Conservation (phyloP, 2,329 filamentous ascomycete genomes). For the Ustilaginoidea virens region DNA sequence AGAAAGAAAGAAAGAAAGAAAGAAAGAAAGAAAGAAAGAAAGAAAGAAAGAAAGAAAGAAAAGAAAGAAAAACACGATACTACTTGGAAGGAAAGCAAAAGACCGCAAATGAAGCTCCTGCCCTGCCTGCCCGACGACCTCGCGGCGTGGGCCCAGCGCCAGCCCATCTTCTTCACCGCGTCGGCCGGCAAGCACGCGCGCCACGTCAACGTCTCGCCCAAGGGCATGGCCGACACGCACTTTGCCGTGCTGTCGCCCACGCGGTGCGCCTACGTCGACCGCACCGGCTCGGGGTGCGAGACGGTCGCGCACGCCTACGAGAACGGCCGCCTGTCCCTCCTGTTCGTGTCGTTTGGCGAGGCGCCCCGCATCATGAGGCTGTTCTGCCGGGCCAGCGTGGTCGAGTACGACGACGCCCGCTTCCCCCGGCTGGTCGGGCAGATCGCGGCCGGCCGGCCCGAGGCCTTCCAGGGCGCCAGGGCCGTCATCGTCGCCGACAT, state of each 20-base stretch:
- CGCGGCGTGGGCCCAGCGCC: slow-evolving; percentile 45
- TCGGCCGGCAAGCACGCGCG: slow-evolving; percentile 51
- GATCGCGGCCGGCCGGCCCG: slow-evolving; percentile 19
- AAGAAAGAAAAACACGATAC: not conserved
- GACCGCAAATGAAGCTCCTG: slow-evolving; percentile 41
- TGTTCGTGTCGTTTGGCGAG: slow-evolving; percentile 53
- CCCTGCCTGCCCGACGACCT: slow-evolving; percentile 38
- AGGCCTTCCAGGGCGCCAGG: slow-evolving; percentile 31
- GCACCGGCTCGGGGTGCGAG: slow-evolving; percentile 61
- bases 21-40: too few relatives aligned
- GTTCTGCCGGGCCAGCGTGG: slow-evolving; percentile 42
- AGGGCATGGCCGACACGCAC: slow-evolving; percentile 48
- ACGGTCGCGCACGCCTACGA: slow-evolving; percentile 64
- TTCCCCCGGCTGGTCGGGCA: slow-evolving; percentile 33
- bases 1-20: too few relatives aligned
- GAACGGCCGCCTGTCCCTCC: slow-evolving; percentile 58
- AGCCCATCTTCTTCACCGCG: slow-evolving; percentile 62
- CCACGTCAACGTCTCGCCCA: slow-evolving; percentile 66
- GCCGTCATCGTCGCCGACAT: slow-evolving; percentile 47
- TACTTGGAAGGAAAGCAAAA: too few relatives aligned
- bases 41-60: too few relatives aligned
- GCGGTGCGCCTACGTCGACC: slow-evolving; percentile 54
- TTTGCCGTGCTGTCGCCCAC: slow-evolving; percentile 44
- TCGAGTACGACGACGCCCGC: slow-evolving; percentile 40
- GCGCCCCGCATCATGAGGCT: slow-evolving; percentile 47